phyloP scores from a whole-genome alignment of 768 basidiomycete species.

The Sarcomyxa edulis region DNA sequence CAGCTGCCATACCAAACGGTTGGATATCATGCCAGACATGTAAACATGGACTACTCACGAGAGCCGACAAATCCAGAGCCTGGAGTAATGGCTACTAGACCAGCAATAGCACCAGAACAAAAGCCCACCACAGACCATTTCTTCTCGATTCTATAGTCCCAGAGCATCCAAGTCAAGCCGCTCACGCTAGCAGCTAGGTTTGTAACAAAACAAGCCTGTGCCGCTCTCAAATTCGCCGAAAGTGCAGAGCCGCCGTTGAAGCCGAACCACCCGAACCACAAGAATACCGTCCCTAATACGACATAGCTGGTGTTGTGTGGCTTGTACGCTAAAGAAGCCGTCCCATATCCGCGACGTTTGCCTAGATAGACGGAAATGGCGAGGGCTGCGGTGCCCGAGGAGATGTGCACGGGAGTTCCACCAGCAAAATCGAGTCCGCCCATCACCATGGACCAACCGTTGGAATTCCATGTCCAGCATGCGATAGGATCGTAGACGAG shows the following conservation, averaged over 20 bases:
- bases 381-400: conserved; percentile 86
- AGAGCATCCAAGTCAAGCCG: conserved; percentile 89
- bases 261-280: conserved; percentile 96
- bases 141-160: conserved; percentile 90
- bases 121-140: conserved; percentile 95
- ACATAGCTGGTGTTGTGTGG: conserved; percentile 94
- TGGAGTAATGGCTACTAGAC: conserved; percentile 88
- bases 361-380: conserved; percentile 91
- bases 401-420: conserved; percentile 95
- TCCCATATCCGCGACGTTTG: conserved; percentile 87
- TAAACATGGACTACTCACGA: conserved; percentile 38
- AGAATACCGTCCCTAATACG: conserved; percentile 86
- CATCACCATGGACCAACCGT: conserved; percentile 68
- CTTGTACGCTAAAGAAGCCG: conserved; percentile 84
- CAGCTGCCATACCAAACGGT: conserved; percentile 36
- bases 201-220: conserved; percentile 87
- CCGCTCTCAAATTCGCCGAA: conserved; percentile 82
- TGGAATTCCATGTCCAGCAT: conserved; percentile 92
- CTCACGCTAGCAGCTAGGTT: conserved; percentile 90
- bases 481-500: conserved; percentile 92
- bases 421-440: conserved; percentile 93
- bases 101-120: conserved; percentile 91
- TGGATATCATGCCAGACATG: neutral
- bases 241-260: conserved; percentile 94
- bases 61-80: conserved; percentile 77